Evolutionary conservation across 805 yeast species (phyloP), one percentile per base, ranked within the genome.

Genomic region (Zygosaccharomyces siamensis): DNA sequence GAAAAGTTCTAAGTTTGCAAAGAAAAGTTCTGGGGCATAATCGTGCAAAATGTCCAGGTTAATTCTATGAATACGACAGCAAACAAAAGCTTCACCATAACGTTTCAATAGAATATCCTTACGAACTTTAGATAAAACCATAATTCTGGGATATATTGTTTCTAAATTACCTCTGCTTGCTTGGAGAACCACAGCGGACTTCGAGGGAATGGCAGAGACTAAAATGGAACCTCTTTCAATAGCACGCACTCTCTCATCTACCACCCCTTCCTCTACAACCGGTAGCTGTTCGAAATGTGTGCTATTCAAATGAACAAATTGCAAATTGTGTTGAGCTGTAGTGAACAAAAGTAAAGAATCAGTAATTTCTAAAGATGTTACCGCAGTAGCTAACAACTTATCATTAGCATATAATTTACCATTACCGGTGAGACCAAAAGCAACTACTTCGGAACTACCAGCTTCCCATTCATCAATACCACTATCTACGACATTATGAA

Each of bases 141-240:
- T 82, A 40, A 93, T 86, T 65, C 99, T 77, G 11, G 99, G 99
- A 60, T 81, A 83, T 16, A 93, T 86, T 0, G 98, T 89, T 67
- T 93, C 99, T 56, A 93, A 71, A 61, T 93, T 93, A 52, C 99
- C 99, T 64, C 99, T 79, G 50, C 95, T 95, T 4, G 97, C 97
- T 66, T 93, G 97, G 46, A 93, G 72, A 3, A 88, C 81, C 16
- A 95, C 89, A 0, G 90, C 77, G 48, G 89, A 82, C 47, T 80
- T 84, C 0, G 92, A 80, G 1, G 97, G 97, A 60, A 89, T 84
- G 1, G 80, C 80, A 35, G 89, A 74, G 0, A 92, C 88, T 42
- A 93, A 68, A n/a, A 86, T 58, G 0, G 97, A 89, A 1, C 99
- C 98, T 55, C 97, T 77, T 68, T 93, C 99, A 46, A 93, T 83